These are phyloP conservation scores for Thamnidium elegans DNA, from an alignment of 192 early-diverging fungal species.

Conservation along the genomic window DNA sequence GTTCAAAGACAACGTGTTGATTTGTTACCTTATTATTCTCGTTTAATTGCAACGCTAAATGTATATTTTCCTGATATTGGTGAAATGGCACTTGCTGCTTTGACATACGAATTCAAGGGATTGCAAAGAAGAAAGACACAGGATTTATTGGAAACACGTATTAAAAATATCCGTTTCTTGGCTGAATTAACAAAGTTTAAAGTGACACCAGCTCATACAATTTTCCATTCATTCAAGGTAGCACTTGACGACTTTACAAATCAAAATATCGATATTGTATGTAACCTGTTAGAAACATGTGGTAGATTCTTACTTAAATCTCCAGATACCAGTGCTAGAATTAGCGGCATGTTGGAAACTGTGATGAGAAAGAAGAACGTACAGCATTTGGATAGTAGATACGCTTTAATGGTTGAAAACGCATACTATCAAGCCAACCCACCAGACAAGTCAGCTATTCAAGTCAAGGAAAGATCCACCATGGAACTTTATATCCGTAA, in stretches of 20 bases:
- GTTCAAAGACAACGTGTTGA: conserved; percentile 82
- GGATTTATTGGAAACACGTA: conserved; percentile 69
- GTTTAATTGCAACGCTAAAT: conserved; percentile 84
- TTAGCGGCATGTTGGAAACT: conserved; percentile 80
- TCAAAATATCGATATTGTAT: conserved; percentile 83
- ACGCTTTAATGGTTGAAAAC: conserved; percentile 89
- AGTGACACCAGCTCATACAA: conserved; percentile 73
- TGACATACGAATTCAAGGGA: conserved; percentile 71
- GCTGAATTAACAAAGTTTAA: conserved; percentile 94
- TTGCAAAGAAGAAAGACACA: conserved; percentile 70
- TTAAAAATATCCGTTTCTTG: conserved; percentile 84
- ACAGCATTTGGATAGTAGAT: conserved; percentile 82
- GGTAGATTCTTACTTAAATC: conserved; percentile 82
- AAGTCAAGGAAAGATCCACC: conserved; percentile 71
- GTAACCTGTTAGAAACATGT: conserved; percentile 83
- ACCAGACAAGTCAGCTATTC: conserved; percentile 58
- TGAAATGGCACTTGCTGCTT: conserved; percentile 59
- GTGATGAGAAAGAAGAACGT: conserved; percentile 85
- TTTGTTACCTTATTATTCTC: conserved; percentile 86
- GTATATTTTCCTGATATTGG: conserved; percentile 88
- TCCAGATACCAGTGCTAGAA: conserved; percentile 69
- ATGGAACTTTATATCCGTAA: conserved; percentile 89
- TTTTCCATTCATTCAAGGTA: conserved; percentile 82
- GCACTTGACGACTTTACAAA: conserved; percentile 83
- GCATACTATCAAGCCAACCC: conserved; percentile 89